Conservation (phyloP, 2,329 filamentous ascomycete genomes). For the Claviceps monticola region DNA sequence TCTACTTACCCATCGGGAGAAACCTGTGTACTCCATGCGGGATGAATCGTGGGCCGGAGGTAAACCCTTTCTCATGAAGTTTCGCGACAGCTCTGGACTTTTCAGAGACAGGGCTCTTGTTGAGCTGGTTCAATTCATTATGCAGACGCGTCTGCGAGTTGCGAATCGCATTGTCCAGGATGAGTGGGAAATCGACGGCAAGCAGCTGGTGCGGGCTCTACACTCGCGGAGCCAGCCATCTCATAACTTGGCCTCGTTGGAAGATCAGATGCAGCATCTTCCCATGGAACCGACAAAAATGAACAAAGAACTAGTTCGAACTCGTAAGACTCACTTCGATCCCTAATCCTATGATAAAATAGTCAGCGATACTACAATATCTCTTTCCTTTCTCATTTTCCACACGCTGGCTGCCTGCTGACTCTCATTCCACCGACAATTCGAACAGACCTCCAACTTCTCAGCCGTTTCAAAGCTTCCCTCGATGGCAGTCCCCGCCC, state of each 20-base stretch:
- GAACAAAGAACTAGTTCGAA: constrained; percentile 33
- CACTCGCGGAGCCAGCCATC: constrained; percentile 9
- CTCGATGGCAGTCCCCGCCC: constrained; percentile 33
- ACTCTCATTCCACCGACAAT: background rate
- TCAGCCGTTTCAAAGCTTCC: constrained; percentile 36
- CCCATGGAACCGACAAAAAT: constrained; percentile 28
- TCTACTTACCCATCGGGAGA: constrained; percentile 1
- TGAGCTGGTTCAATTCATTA: constrained; percentile 15
- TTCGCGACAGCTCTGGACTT: constrained; percentile 14
- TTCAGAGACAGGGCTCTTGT: constrained; percentile 15
- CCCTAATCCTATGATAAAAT: background rate
- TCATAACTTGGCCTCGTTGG: constrained; percentile 13
- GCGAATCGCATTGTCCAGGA: constrained; percentile 18
- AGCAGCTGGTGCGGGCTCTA: constrained; percentile 12
- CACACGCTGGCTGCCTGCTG: background rate
- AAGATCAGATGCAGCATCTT: constrained; percentile 25
- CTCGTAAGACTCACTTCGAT: constrained; percentile 20
- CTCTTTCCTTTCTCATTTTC: background rate
- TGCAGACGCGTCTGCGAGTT: constrained; percentile 16
- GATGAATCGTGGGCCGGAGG: constrained; percentile 5
- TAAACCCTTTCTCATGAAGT: constrained; percentile 13
- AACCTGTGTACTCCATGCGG: constrained; percentile 5
- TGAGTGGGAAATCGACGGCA: constrained; percentile 17
- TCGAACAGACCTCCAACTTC: constrained; percentile 29
- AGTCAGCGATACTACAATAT: background rate